Percentiles rank a stretch among this genome's conserved stretches.
These are phyloP conservation scores for Xylaria hypoxylon DNA, from an alignment of 2,329 filamentous ascomycete species.

Conservation along the genomic window DNA sequence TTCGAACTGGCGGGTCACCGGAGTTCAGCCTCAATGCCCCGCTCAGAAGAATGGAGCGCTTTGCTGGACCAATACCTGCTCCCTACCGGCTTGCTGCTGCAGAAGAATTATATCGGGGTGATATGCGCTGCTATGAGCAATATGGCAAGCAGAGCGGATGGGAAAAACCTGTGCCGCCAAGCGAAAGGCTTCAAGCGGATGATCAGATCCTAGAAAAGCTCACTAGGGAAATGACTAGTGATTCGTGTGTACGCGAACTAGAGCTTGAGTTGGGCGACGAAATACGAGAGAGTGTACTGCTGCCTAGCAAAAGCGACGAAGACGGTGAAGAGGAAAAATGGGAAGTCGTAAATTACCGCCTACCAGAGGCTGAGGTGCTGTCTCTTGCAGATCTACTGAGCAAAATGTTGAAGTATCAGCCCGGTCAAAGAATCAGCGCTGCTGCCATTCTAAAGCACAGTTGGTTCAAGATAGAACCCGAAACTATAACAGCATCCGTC, in stretches of 20 bases:
- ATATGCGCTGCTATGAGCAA: neutral
- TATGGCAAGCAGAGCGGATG: neutral
- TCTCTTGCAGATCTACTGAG: slow-evolving; percentile 23
- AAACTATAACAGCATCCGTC: neutral
- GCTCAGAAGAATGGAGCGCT: slow-evolving; percentile 25
- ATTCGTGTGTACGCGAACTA: neutral
- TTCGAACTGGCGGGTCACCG: neutral
- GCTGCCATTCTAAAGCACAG: slow-evolving; percentile 13
- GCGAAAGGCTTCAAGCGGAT: neutral
- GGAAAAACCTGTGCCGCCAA: neutral
- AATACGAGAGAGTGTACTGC: neutral
- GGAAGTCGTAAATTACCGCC: neutral
- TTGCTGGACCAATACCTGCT: slow-evolving; percentile 22
- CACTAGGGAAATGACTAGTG: neutral
- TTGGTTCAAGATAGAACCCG: slow-evolving; percentile 26
- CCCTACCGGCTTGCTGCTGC: slow-evolving; percentile 20
- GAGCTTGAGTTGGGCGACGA: neutral
- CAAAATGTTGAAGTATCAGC: slow-evolving; percentile 27
- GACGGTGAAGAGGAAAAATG: neutral
- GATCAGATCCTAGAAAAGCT: neutral
- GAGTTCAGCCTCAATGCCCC: neutral
- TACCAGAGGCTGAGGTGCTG: slow-evolving; percentile 19
- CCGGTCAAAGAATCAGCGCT: neutral
- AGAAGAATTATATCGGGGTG: neutral
- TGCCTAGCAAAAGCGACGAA: neutral